Percentiles rank a stretch among this genome's conserved stretches.
Conservation (phyloP, 768 basidiomycete species). For the Phylloporus arenicola region DNA sequence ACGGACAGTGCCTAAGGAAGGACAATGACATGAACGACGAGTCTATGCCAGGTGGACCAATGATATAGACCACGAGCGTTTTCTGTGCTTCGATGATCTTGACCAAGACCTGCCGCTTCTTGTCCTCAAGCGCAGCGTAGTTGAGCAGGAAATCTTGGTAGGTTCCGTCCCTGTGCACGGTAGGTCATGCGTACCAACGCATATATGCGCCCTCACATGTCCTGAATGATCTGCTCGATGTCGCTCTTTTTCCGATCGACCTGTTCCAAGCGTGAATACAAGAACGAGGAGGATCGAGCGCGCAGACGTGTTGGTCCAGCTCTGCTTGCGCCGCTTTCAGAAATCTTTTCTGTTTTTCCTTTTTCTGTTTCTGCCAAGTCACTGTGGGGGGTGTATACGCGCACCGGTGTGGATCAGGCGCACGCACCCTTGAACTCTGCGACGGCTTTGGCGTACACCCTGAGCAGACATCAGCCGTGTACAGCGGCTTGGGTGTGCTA, state of each 20-base stretch:
- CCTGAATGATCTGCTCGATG: constrained; percentile 13
- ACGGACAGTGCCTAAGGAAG: constrained; percentile 22
- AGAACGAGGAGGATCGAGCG: background rate
- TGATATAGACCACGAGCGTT: constrained; percentile 21
- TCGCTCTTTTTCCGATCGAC: constrained; percentile 18
- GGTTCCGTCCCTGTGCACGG: constrained; percentile 14
- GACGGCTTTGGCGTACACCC: constrained; percentile 27
- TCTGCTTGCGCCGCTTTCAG: constrained; percentile 19
- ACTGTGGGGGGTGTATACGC: constrained; percentile 12
- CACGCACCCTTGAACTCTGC: constrained; percentile 29
- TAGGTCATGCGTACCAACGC: background rate
- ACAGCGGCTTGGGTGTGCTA: background rate
- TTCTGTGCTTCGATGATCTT: constrained; percentile 22
- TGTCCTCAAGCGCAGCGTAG: constrained; percentile 23
- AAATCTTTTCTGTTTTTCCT: constrained; percentile 21
- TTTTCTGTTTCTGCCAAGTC: constrained; percentile 30
- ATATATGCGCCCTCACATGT: constrained; percentile 23
- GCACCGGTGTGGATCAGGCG: background rate
- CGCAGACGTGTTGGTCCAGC: constrained; percentile 23
- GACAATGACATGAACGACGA: background rate
- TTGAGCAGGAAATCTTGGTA: constrained; percentile 25
- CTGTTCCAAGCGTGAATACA: constrained; percentile 10
- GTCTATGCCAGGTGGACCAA: background rate
- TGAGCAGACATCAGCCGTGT: constrained; percentile 1
- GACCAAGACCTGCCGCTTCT: constrained; percentile 23